These are phyloP conservation scores for Platismatia glauca DNA, from an alignment of 495 filamentous ascomycete species.

Conservation along the genomic window DNA sequence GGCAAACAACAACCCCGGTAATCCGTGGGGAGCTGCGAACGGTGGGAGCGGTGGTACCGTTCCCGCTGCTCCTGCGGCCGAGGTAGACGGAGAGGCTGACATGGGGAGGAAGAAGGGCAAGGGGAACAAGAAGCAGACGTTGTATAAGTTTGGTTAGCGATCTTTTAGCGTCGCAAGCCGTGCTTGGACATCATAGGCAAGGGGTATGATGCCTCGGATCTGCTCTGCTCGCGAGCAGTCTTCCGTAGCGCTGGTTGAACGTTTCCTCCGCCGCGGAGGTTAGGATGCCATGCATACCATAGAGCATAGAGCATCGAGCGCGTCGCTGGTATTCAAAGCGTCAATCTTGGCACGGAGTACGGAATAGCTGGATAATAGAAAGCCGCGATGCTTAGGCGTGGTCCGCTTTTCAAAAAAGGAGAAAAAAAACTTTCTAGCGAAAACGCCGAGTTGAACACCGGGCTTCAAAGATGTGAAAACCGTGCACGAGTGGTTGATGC, in stretches of 20 bases:
- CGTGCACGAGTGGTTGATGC: background rate
- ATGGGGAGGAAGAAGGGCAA: constrained; percentile 63
- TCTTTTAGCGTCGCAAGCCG: background rate
- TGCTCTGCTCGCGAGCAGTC: background rate
- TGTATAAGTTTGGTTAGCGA: constrained; percentile 48
- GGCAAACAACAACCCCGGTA: constrained; percentile 26
- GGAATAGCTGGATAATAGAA: background rate
- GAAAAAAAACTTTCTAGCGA: too few relatives aligned
- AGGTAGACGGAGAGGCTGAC: constrained; percentile 29
- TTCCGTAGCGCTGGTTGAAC: too few relatives aligned
- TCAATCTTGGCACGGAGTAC: background rate
- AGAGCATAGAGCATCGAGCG: background rate
- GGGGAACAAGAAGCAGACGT: constrained; percentile 71
- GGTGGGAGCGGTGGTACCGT: constrained; percentile 15
- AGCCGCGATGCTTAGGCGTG: background rate
- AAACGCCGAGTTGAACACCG: background rate
- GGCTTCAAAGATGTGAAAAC: background rate
- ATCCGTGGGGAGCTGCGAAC: constrained; percentile 37
- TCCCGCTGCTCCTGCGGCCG: constrained; percentile 25
- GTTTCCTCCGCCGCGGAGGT: too few relatives aligned
- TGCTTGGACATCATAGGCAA: background rate
- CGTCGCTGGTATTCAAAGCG: background rate
- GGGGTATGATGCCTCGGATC: background rate
- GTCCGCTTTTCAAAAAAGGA: too few relatives aligned
- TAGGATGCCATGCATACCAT: background rate